Evolutionary conservation across 192 early-diverging fungal species (phyloP).

Genomic region (Dissophora globulifera): DNA sequence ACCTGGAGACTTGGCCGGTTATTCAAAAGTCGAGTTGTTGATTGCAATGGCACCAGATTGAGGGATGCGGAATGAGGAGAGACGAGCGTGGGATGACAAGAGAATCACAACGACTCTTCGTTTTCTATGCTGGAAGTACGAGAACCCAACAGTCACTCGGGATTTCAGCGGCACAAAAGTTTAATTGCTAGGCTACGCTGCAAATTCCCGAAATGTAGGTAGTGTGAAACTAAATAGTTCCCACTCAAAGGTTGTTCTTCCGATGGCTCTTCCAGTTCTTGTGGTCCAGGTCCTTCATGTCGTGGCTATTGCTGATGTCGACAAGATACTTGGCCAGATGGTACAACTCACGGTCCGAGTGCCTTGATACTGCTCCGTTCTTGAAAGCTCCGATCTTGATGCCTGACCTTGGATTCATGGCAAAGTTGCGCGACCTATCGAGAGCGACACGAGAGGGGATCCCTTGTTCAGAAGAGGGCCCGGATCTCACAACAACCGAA

Average conservation of each 20-base stretch:
- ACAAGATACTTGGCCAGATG: conserved; percentile 70
- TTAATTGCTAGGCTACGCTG: no score
- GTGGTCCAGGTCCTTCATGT: conserved; percentile 70
- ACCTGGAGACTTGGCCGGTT: background rate
- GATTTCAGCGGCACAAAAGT: background rate
- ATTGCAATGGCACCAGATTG: background rate
- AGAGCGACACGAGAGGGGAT: no score
- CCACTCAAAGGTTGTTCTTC: conserved; percentile 6
- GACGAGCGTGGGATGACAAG: background rate
- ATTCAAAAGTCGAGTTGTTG: background rate
- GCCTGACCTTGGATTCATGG: conserved; percentile 74
- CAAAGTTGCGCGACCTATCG: conserved; percentile 72
- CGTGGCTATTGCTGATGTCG: conserved; percentile 59
- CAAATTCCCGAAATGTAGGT: no score
- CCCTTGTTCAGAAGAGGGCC: no score
- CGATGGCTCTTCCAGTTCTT: conserved; percentile 59
- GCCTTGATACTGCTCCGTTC: conserved; percentile 57
- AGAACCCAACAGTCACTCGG: no score
- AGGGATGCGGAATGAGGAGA: background rate
- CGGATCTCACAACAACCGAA: no score
- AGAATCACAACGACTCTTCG: no score
- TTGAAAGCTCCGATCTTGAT: conserved; percentile 76
- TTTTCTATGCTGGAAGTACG: no score
- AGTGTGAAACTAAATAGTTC: no score
- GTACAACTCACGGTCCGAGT: conserved; percentile 67